Evolutionary conservation across 768 basidiomycete species (phyloP), one percentile per base, ranked within the genome.

Genomic region (Hemileccinum impolitum): DNA sequence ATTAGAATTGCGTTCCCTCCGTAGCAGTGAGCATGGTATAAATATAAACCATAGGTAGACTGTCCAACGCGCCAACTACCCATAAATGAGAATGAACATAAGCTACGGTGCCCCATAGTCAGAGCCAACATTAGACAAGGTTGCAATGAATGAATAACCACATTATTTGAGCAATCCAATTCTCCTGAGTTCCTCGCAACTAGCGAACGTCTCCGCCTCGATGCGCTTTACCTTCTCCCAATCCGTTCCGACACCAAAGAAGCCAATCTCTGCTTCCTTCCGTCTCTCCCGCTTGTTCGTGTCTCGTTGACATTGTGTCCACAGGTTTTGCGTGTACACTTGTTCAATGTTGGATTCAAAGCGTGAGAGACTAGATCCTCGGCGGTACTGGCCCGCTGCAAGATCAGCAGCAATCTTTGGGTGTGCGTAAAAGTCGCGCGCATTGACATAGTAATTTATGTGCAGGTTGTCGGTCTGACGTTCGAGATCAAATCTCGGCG

Each of bases 231-330:
- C 87, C 69, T 90, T 90, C 28, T 92, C 86, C 88, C 90, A 92
- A 64, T 98, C 89, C 11, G 92, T 89, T 26, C 93, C 90, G 46
- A 96, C 73, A 6, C 94, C 95, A 65, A 97, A 94, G 53, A 96
- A 67, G 5, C 95, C 95, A 34, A 89, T 68, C 59, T 92, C 86
- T 9, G 79, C 75, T 45, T 94, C 86, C 62, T 85, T 85, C 52
- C 75, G 70, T 52, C 84, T 82, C 60, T 87, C 77, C 63, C 84
- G 85, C 49, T 72, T 64, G 56, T 91, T 84, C 42, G 81, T 51
- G 37, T 82, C 85, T 6, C 75, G 73, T 56, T 86, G 82, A 66
- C 95, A 98, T 58, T 82, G 75, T 28, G 73, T 63, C 56, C 84
- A 87, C 48, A 93, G 70, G 45, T 80, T 77, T 53, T 82, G 79